These are phyloP conservation scores for Corynespora cassiicola DNA, from an alignment of 2,329 filamentous ascomycete genomes.

Conservation along the genomic window DNA sequence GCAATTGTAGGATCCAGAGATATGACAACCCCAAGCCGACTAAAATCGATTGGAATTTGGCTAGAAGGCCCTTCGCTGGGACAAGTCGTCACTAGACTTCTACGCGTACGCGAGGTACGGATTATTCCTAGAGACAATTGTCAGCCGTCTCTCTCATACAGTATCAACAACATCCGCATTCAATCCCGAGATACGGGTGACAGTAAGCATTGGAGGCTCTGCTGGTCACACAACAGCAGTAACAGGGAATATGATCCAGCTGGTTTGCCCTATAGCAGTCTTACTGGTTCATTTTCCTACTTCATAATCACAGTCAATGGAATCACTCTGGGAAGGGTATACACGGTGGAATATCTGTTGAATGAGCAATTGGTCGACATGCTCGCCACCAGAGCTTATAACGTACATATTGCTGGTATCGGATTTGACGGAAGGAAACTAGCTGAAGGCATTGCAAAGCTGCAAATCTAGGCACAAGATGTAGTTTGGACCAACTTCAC, in stretches of 20 bases:
- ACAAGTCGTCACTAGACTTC: conserved; percentile 3
- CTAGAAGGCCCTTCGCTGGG: conserved; percentile 8
- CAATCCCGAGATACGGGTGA: conserved; percentile 20
- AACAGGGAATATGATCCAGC: neutral
- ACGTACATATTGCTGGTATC: conserved; percentile 27
- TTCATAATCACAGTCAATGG: conserved; percentile 35
- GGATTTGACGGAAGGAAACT: conserved; percentile 36
- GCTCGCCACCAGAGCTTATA: conserved; percentile 10
- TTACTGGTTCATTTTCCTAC: conserved; percentile 44
- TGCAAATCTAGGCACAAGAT: neutral
- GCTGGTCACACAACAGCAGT: conserved; percentile 24
- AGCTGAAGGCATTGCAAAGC: conserved; percentile 4
- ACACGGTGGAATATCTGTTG: conserved; percentile 35
- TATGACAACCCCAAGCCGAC: conserved; percentile 4
- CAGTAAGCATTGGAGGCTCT: conserved; percentile 27
- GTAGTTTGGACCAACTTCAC: neutral
- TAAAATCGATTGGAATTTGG: conserved; percentile 34
- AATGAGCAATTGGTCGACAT: conserved; percentile 14
- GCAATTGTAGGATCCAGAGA: neutral
- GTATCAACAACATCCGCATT: conserved; percentile 21
- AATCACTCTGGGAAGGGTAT: conserved; percentile 28
- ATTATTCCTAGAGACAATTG: conserved; percentile 15
- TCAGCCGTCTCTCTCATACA: neutral
- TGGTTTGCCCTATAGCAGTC: conserved; percentile 33
- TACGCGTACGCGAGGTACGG: conserved; percentile 21